Percentiles rank a stretch among this genome's conserved stretches.
Conservation (phyloP, 805 yeast species). For the Candida hungchunana region DNA sequence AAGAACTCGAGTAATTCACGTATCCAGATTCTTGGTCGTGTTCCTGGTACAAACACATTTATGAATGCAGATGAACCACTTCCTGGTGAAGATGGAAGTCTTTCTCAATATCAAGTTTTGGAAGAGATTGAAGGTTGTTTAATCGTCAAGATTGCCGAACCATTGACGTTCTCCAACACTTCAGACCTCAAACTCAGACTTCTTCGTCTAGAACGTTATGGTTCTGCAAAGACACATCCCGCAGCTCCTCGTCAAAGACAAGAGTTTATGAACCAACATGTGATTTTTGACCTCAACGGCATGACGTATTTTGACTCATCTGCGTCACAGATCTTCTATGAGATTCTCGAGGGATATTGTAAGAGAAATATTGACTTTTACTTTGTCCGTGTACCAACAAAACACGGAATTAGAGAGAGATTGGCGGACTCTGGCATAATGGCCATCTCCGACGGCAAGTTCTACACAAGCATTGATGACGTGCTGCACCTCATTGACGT, state of each 20-base stretch:
- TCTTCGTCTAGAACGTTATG: slow-evolving; percentile 68
- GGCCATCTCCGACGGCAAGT: slow-evolving; percentile 28
- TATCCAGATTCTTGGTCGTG: slow-evolving; percentile 75
- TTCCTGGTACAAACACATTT: slow-evolving; percentile 56
- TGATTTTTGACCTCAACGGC: slow-evolving; percentile 77
- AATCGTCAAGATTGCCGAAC: slow-evolving; percentile 81
- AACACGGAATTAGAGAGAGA: slow-evolving; percentile 41
- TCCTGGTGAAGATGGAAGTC: slow-evolving; percentile 26
- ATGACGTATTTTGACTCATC: slow-evolving; percentile 78
- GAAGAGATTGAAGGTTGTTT: slow-evolving; percentile 65
- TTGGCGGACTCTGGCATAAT: slow-evolving; percentile 54
- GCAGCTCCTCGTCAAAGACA: slow-evolving; percentile 53
- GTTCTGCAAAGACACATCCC: slow-evolving; percentile 73
- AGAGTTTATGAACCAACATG: slow-evolving; percentile 43
- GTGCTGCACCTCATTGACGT: slow-evolving; percentile 21
- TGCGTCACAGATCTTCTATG: slow-evolving; percentile 68
- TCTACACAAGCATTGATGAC: slow-evolving; percentile 23
- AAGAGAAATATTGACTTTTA: slow-evolving; percentile 51
- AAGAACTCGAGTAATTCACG: slow-evolving; percentile 78
- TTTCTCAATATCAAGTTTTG: slow-evolving; percentile 15
- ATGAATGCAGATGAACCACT: slow-evolving; percentile 66
- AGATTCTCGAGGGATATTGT: slow-evolving; percentile 55
- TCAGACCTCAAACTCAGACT: slow-evolving; percentile 68
- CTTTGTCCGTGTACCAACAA: slow-evolving; percentile 56
- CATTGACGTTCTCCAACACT: slow-evolving; percentile 82